Conservation (phyloP, 495 filamentous ascomycete genomes). For the Glonium stellatum region DNA sequence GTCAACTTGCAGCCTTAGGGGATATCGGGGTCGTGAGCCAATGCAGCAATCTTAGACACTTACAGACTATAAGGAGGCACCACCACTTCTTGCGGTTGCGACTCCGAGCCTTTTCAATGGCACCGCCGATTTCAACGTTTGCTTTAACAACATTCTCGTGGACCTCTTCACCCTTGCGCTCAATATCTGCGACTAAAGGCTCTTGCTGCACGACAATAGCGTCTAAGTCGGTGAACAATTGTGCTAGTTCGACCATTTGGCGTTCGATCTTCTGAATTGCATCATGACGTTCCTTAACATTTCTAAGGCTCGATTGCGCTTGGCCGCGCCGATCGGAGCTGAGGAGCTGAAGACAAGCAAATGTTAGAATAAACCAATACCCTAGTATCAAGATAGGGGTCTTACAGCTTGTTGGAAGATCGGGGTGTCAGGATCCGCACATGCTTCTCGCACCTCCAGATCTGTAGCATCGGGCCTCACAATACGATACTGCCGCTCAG, state of each 20-base stretch:
- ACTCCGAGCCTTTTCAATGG: slow-evolving; percentile 69
- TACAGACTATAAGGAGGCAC: slow-evolving; percentile 61
- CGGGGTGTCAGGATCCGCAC: slow-evolving; percentile 60
- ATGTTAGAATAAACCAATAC: slow-evolving; percentile 7
- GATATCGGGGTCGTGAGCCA: background rate
- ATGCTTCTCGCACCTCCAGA: slow-evolving; percentile 67
- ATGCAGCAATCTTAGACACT: background rate
- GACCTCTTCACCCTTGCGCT: slow-evolving; percentile 73
- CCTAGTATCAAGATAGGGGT: slow-evolving; percentile 15
- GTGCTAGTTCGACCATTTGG: slow-evolving; percentile 74
- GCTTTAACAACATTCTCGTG: slow-evolving; percentile 70
- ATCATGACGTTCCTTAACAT: slow-evolving; percentile 74
- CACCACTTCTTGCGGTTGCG: slow-evolving; percentile 97
- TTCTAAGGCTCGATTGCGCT: slow-evolving; percentile 66
- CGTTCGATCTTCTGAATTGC: slow-evolving; percentile 87
- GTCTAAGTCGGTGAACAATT: slow-evolving; percentile 80
- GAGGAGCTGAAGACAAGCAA: slow-evolving; percentile 39
- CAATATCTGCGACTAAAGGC: slow-evolving; percentile 64
- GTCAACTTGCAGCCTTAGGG: slow-evolving; percentile 39
- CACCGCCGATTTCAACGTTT: slow-evolving; percentile 69
- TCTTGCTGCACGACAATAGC: slow-evolving; percentile 79
- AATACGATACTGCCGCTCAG: slow-evolving; percentile 83
- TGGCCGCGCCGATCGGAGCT: slow-evolving; percentile 68
- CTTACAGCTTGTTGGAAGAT: slow-evolving; percentile 78
- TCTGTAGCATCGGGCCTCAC: slow-evolving; percentile 79